Evolutionary conservation across 75 land plant genomes (phyloP).

Genomic region (Cupressus sempervirens): DNA sequence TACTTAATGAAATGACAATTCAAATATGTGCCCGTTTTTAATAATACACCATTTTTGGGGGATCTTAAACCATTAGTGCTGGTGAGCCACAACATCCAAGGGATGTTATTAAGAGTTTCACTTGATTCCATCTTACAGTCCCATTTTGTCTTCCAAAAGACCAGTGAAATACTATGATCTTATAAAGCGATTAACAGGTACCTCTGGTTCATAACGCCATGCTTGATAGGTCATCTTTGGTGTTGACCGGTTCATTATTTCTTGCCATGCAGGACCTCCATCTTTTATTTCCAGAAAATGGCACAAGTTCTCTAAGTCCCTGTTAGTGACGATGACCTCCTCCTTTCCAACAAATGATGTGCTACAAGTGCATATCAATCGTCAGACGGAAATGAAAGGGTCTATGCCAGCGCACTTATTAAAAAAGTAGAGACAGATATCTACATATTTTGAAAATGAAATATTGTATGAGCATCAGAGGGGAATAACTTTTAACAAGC

Average conservation of each 20-base stretch:
- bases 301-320: slow-evolving; percentile 42
- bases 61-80: not conserved
- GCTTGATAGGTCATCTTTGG: too few relatives aligned
- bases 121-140: slow-evolving; percentile 1
- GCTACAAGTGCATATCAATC: not conserved
- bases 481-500: not conserved
- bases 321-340: slow-evolving; percentile 24
- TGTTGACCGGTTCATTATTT: slow-evolving; percentile 87
- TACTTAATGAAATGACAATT: not conserved
- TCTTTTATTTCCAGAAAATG: slow-evolving; percentile 55
- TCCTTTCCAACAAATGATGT: slow-evolving; percentile 14
- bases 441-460: too few relatives aligned
- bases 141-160: too few relatives aligned
- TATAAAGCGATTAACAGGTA: too few relatives aligned
- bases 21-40: not conserved
- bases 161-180: too few relatives aligned
- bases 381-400: not conserved
- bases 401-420: too few relatives aligned
- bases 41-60: not conserved
- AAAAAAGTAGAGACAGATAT: too few relatives aligned
- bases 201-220: too few relatives aligned
- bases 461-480: too few relatives aligned
- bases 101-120: not conserved
- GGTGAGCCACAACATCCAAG: not conserved
- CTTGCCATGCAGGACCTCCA: slow-evolving; percentile 83